Conservation (phyloP, 2,329 filamentous ascomycete genomes). For the Fusarium nurragi region DNA sequence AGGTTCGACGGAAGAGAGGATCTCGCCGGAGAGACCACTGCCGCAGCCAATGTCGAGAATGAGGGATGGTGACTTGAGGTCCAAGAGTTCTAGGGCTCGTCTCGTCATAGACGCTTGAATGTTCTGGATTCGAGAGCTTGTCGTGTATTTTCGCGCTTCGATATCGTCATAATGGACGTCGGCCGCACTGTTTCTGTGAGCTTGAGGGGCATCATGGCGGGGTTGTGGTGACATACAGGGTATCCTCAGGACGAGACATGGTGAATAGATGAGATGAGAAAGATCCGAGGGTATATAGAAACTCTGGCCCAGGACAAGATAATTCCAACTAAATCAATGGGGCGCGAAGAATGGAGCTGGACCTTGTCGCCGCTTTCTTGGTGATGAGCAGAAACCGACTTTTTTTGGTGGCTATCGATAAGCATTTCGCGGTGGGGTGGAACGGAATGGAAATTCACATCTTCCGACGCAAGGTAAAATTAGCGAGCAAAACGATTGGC, state of each 20-base stretch:
- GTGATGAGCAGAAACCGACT: slow-evolving; percentile 35
- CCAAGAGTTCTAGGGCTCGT: slow-evolving; percentile 89
- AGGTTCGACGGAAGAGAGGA: slow-evolving; percentile 76
- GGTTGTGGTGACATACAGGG: slow-evolving; percentile 68
- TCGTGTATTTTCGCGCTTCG: slow-evolving; percentile 98
- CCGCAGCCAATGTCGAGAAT: slow-evolving; percentile 98
- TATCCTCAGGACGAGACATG: slow-evolving; percentile 98
- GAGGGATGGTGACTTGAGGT: slow-evolving; percentile 79
- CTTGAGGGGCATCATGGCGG: slow-evolving; percentile 39
- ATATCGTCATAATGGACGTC: slow-evolving; percentile 97
- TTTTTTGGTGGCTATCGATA: slow-evolving; percentile 47
- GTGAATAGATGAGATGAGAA: slow-evolving; percentile 45
- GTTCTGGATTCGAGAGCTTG: slow-evolving; percentile 91
- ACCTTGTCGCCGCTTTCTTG: slow-evolving; percentile 24
- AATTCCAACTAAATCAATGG: not conserved
- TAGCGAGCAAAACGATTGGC: slow-evolving; percentile 30
- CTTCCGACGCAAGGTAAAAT: slow-evolving; percentile 13
- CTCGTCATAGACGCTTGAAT: slow-evolving; percentile 96
- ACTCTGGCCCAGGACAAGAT: fast-evolving
- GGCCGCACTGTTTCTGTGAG: slow-evolving; percentile 71
- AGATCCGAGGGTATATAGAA: fast-evolving
- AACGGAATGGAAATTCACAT: slow-evolving; percentile 3
- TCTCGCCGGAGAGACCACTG: slow-evolving; percentile 92
- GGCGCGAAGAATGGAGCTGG: not conserved
- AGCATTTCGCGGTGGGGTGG: slow-evolving; percentile 15